phyloP scores from a whole-genome alignment of 2,329 filamentous ascomycete genomes.

The Tolypocladium guangdongense region DNA sequence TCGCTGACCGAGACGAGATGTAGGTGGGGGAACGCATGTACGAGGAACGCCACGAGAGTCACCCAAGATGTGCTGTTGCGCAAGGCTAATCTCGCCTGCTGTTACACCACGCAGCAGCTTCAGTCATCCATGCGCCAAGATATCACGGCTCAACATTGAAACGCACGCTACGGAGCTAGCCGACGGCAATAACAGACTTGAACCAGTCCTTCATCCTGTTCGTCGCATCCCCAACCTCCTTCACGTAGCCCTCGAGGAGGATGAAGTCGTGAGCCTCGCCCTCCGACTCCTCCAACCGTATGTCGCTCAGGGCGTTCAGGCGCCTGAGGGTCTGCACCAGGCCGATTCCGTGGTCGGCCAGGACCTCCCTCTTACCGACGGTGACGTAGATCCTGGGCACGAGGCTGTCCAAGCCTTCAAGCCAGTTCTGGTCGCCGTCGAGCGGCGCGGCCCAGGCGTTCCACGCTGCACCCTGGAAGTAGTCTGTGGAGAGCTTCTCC shows the following conservation, averaged over 20 bases:
- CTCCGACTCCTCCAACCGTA: conserved; percentile 16
- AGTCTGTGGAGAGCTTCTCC: not conserved
- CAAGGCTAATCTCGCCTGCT: no score
- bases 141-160: no score
- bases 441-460: conserved; percentile 17
- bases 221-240: conserved; percentile 15
- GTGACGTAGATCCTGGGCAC: conserved; percentile 19
- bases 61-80: no score
- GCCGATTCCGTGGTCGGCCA: conserved; percentile 17
- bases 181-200: conserved; percentile 5
- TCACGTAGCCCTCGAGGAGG: conserved; percentile 14
- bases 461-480: conserved; percentile 5
- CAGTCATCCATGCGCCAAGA: no score
- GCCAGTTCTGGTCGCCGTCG: conserved; percentile 17
- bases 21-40: no score
- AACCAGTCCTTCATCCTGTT: conserved; percentile 21
- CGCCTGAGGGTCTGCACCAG: conserved; percentile 12
- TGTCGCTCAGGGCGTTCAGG: conserved; percentile 9
- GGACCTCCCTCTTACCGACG: conserved; percentile 18
- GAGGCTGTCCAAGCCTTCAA: conserved; percentile 12
- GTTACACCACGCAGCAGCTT: no score
- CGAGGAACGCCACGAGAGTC: no score
- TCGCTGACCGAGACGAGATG: no score
- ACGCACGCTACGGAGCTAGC: not conserved
- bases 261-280: conserved; percentile 23